phyloP scores from a whole-genome alignment of 768 basidiomycete genomes.

The Multifurca ochricompacta region DNA sequence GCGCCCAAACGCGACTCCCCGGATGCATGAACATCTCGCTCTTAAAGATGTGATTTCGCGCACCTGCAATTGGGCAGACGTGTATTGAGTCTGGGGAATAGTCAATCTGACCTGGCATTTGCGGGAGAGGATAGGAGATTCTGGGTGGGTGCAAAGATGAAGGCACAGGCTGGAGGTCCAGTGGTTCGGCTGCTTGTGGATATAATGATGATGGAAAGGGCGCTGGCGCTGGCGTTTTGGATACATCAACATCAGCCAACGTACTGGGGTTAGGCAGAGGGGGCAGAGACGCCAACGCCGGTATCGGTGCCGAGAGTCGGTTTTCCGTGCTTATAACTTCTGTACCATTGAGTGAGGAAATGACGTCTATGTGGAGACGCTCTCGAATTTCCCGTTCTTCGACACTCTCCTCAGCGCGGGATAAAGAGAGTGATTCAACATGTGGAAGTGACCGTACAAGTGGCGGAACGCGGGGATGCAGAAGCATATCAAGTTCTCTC shows the following conservation, averaged over 20 bases:
- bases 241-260: background rate
- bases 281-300: background rate
- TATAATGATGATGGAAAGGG: background rate
- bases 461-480: constrained; percentile 79
- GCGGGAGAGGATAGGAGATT: background rate
- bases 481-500: constrained; percentile 43
- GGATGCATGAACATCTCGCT: background rate
- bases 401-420: constrained; percentile 51
- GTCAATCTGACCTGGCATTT: background rate
- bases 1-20: background rate
- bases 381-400: constrained; percentile 49
- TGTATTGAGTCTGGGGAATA: background rate
- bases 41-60: background rate
- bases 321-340: background rate
- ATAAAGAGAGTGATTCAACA: constrained; percentile 53
- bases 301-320: background rate
- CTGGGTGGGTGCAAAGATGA: background rate
- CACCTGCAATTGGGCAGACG: background rate
- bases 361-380: constrained; percentile 32
- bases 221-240: background rate
- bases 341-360: background rate
- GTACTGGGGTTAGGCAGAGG: background rate
- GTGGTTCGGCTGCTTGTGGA: background rate
- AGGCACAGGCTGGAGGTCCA: background rate
- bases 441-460: constrained; percentile 59